Base-by-base conservation (phyloP, 2,329 filamentous ascomycete species). In the Neonectria neomacrospora region DNA sequence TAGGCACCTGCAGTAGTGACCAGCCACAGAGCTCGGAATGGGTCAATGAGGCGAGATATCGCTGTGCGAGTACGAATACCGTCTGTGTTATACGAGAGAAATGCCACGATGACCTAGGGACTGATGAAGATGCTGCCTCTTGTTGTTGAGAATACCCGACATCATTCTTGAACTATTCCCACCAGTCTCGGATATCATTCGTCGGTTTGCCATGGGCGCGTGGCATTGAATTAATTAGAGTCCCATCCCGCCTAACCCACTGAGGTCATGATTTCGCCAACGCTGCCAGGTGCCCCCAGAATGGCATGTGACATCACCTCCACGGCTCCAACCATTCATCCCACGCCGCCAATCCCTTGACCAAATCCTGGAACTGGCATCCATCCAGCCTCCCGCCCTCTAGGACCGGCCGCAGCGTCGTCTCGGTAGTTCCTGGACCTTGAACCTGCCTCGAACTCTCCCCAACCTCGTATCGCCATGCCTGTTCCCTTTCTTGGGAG, bases 401-500 rank as follows among this genome's bases (percentile, higher is more conserved):
- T 37, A 54, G 56, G 50, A 48, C 37, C 23, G 58, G 42, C 26
- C 37, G 37, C 41, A 34, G 57, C 26, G 44, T 61, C 45, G 60
- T 63, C 58, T 55, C 52, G 55, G 32, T 51, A 55, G 44, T 56
- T 57, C 32, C 41, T 22, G 14, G 22, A 44, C 23, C 18, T 18
- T 32, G 32, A n/a, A 42, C 32, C 39, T 59, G 28, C 28, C 14
- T 50, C 20, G 44, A 50, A 42, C 55, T 48, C 47, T 61, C 32
- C 30, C 48, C 39, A 56, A 61, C 57, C 60, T 59, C 60, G 20
- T 37, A 55, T 66, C 71, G 76, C 61, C 54, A 86, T 86, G 84
- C 78, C 84, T 53, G 78, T 86, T 53, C 84, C 83, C 9, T 85
- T 86, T 65, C 75, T 86, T 32, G 84, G 84, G 56, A 81, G 83